These are phyloP conservation scores for Aspergillus glaucus DNA, from an alignment of 2,329 filamentous ascomycete species.

Conservation along the genomic window DNA sequence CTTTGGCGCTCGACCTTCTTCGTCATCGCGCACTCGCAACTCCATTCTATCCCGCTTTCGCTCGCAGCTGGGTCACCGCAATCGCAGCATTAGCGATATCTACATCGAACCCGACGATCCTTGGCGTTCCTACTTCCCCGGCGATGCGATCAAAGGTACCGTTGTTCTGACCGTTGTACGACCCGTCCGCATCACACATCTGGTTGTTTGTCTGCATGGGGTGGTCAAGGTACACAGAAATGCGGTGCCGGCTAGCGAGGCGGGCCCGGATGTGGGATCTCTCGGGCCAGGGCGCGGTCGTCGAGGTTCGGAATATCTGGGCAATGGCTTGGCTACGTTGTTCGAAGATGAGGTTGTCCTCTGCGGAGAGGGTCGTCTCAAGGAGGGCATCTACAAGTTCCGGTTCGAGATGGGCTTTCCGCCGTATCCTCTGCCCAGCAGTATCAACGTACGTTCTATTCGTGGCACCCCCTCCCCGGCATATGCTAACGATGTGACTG, in stretches of 20 bases:
- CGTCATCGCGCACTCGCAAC: conserved; percentile 34
- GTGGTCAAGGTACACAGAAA: conserved; percentile 62
- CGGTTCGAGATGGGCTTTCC: conserved; percentile 59
- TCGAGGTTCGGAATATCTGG: conserved; percentile 50
- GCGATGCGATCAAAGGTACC: conserved; percentile 56
- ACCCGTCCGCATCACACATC: conserved; percentile 57
- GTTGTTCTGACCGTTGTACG: conserved; percentile 56
- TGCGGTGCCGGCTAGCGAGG: conserved; percentile 51
- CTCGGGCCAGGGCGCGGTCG: conserved; percentile 51
- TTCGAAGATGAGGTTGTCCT: conserved; percentile 61
- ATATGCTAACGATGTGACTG: conserved; percentile 4
- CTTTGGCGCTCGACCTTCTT: conserved; percentile 24
- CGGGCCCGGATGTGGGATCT: conserved; percentile 43
- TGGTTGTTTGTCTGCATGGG: conserved; percentile 58
- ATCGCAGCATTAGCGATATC: conserved; percentile 55
- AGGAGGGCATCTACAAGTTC: conserved; percentile 60
- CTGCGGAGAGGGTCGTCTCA: conserved; percentile 58
- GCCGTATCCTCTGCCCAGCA: conserved; percentile 62
- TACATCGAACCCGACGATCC: conserved; percentile 58
- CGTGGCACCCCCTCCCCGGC: conserved; percentile 4
- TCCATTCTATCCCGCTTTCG: conserved; percentile 50
- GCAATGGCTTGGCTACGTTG: conserved; percentile 58
- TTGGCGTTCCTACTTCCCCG: conserved; percentile 56
- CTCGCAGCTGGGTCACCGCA: conserved; percentile 47
- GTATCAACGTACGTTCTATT: conserved; percentile 70